phyloP scores from a whole-genome alignment of 805 yeast genomes.

The Candida multigemmis region DNA sequence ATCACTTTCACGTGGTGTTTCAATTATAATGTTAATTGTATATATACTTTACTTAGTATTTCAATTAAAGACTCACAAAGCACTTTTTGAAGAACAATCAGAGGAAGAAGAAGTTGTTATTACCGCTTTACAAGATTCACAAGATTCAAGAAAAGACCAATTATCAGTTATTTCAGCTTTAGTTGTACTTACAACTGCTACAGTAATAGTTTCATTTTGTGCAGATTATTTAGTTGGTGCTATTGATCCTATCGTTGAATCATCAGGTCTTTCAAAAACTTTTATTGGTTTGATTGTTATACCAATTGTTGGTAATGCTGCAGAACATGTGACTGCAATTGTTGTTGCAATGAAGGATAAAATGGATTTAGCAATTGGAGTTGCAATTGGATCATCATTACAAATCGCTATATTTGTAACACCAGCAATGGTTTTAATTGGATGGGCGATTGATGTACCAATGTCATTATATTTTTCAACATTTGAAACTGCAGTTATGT shows the following conservation, averaged over 20 bases:
- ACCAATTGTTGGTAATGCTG: constrained; percentile 98
- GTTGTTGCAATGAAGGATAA: constrained; percentile 92
- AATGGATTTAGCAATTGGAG: constrained; percentile 96
- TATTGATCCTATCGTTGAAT: constrained; percentile 78
- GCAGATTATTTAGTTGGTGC: constrained; percentile 94
- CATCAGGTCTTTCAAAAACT: constrained; percentile 85
- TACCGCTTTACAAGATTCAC: constrained; percentile 18
- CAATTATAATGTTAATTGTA: constrained; percentile 66
- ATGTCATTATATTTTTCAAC: constrained; percentile 90
- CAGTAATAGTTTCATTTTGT: constrained; percentile 75
- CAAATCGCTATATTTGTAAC: constrained; percentile 94
- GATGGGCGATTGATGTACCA: constrained; percentile 88
- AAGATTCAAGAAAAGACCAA: constrained; percentile 17
- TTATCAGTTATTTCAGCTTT: constrained; percentile 50
- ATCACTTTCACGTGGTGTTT: constrained; percentile 75
- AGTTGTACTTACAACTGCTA: constrained; percentile 48
- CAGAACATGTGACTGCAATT: constrained; percentile 96
- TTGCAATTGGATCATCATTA: constrained; percentile 91
- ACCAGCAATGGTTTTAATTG: constrained; percentile 87
- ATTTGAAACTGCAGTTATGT: constrained; percentile 87
- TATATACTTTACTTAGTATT: constrained; percentile 75
- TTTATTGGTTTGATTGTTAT: constrained; percentile 89
- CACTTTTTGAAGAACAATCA: constrained; percentile 52
- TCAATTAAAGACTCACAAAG: constrained; percentile 82
- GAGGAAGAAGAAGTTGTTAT: constrained; percentile 27